These are phyloP conservation scores for Gonapodya prolifera DNA, from an alignment of 192 early-diverging fungal genomes.

Conservation along the genomic window DNA sequence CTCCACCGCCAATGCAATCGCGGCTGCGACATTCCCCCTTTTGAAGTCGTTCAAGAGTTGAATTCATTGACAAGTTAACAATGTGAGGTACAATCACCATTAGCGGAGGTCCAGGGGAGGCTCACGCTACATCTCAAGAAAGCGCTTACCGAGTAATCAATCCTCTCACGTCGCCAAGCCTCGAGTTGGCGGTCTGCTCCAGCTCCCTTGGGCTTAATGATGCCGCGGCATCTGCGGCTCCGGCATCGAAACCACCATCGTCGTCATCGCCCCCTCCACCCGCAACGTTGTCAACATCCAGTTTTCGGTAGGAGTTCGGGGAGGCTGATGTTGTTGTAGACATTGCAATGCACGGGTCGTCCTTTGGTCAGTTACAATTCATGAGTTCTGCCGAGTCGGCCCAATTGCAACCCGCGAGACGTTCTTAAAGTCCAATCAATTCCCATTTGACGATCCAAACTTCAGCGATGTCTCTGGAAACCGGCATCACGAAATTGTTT, in stretches of 20 bases:
- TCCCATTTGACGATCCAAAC: too few relatives aligned
- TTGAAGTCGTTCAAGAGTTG: too few relatives aligned
- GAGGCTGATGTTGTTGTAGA: background rate
- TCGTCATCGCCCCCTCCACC: background rate
- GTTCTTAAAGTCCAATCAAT: too few relatives aligned
- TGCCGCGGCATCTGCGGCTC: background rate
- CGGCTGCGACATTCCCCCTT: background rate
- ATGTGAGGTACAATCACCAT: too few relatives aligned
- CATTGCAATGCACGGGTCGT: too few relatives aligned
- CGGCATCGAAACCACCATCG: background rate
- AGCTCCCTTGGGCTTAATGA: background rate
- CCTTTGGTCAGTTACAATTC: too few relatives aligned
- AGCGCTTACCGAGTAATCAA: background rate
- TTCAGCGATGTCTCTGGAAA: background rate
- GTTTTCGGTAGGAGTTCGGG: background rate
- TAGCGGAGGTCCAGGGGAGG: too few relatives aligned
- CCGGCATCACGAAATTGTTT: conserved; percentile 23
- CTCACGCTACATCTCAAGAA: background rate
- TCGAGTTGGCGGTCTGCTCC: background rate
- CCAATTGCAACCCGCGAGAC: too few relatives aligned
- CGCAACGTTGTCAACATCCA: background rate
- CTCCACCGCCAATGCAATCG: background rate
- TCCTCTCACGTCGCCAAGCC: background rate
- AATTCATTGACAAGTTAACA: too few relatives aligned
- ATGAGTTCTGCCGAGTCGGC: too few relatives aligned